Percentiles rank a stretch among this genome's conserved stretches.
Evolutionary conservation across 2,329 filamentous ascomycete species (phyloP).

Genomic region (Lasiodiplodia theobromae): DNA sequence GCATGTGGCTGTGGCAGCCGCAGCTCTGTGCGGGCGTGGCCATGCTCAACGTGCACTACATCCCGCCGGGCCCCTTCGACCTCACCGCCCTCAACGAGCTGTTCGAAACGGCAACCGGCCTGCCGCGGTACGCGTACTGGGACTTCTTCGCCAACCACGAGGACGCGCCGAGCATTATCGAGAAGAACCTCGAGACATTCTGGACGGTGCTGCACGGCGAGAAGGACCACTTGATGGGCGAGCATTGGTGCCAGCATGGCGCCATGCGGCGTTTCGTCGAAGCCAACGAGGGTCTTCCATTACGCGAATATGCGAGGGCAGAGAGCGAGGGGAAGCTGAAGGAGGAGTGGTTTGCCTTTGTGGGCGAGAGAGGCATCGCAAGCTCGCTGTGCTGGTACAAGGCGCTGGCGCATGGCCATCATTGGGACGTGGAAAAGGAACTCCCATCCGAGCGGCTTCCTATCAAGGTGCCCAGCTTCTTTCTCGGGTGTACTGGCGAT

Average conservation of each 20-base stretch:
- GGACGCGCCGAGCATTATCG: slow-evolving; percentile 50
- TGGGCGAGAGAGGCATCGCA: slow-evolving; percentile 44
- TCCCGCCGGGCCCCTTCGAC: slow-evolving; percentile 41
- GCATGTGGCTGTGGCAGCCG: slow-evolving; percentile 53
- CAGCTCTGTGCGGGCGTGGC: slow-evolving; percentile 51
- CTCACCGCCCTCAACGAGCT: slow-evolving; percentile 45
- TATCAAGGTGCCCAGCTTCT: slow-evolving; percentile 48
- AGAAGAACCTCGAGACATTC: slow-evolving; percentile 48
- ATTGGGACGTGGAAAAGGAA: slow-evolving; percentile 40
- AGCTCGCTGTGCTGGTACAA: slow-evolving; percentile 50
- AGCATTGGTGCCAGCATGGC: slow-evolving; percentile 47
- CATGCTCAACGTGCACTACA: slow-evolving; percentile 54
- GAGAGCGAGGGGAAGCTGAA: slow-evolving; percentile 38
- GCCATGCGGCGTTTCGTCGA: slow-evolving; percentile 43
- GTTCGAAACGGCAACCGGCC: slow-evolving; percentile 47
- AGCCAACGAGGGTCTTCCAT: slow-evolving; percentile 17
- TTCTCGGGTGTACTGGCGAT: slow-evolving; percentile 44
- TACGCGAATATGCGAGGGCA: slow-evolving; percentile 45
- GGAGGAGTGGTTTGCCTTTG: slow-evolving; percentile 45
- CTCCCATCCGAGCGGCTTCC: slow-evolving; percentile 35
- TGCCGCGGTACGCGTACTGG: slow-evolving; percentile 54
- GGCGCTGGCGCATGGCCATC: slow-evolving; percentile 36
- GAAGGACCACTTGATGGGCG: slow-evolving; percentile 41
- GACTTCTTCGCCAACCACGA: slow-evolving; percentile 50
- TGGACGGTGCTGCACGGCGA: slow-evolving; percentile 47